Base-by-base conservation (phyloP, 257 asterid genomes). In the Verbascum thapsus region DNA sequence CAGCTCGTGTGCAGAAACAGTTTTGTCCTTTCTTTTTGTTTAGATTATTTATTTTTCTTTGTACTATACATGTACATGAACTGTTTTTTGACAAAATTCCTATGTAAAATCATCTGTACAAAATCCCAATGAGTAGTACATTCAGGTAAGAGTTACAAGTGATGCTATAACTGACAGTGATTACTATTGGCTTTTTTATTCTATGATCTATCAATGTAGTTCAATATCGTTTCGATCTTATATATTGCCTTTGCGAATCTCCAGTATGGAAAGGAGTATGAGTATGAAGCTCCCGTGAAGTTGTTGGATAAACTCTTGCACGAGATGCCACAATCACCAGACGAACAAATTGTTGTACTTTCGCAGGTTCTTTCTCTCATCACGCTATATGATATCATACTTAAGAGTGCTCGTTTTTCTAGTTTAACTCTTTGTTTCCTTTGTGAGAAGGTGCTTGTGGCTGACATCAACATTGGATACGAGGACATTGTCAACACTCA, bases 401-500 rank as follows among this genome's bases (percentile, higher is more conserved):
- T 13, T 19, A 11, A 63, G 61, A 8, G 42, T 53, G 72, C 61
- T 57, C 61, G 20, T 60, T 39, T n/a, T 30, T 37, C 40, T 54
- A 34, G 22, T 60, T 26, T 64, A 30, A 72, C 30, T 3, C 67
- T 49, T 38, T 62, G n/a, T 47, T 76, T 74, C 17, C 62, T 18
- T 23, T 66, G 43, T 64, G 55, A 59, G 81, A 59, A 88, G 98
- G 97, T 92, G 61, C 95, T 92, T 35, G 98, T 92, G 66, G 97
- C 96, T 22, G 98, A 92, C 80, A 87, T 92, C 74, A 92, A 92
- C 61, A 88, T 92, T 38, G 97, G 98, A 41, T 92, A 89, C 15
- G 98, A 92, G 72, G 98, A 92, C 26, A 85, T 92, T 15, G 98
- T 92, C 68, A 92, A 92, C 82, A 87, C 97, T 65, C 98, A 89